phyloP scores from a whole-genome alignment of 768 basidiomycete genomes.

The Phaeotremella skinneri region DNA sequence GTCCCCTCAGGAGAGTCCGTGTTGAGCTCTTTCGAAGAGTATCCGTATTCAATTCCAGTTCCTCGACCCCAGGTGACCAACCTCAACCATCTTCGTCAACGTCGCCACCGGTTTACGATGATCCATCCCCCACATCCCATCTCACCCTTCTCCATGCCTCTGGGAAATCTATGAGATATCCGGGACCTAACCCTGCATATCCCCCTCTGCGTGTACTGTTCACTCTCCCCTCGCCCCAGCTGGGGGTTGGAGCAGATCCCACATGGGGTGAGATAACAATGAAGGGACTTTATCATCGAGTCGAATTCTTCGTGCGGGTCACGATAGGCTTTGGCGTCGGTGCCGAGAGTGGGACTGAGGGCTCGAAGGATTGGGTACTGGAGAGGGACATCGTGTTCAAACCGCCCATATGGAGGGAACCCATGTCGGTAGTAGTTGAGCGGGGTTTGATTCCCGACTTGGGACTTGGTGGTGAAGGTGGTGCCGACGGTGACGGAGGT shows the following conservation, averaged over 20 bases:
- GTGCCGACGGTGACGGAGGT: not conserved
- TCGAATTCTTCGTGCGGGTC: conserved; percentile 72
- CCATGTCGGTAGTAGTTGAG: conserved; percentile 23
- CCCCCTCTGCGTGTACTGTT: conserved; percentile 63
- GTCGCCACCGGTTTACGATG: conserved; percentile 5
- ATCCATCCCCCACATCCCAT: conserved; percentile 43
- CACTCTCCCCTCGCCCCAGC: conserved; percentile 60
- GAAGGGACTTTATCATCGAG: conserved; percentile 74
- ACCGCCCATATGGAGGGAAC: conserved; percentile 36
- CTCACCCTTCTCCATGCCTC: conserved; percentile 68
- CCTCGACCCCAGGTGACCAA: not conserved
- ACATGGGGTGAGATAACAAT: conserved; percentile 73
- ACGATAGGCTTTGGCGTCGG: conserved; percentile 63
- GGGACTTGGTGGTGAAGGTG: conserved; percentile 8
- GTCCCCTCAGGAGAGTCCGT: conserved; percentile 41
- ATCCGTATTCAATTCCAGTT: conserved; percentile 1
- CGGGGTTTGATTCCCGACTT: conserved; percentile 20
- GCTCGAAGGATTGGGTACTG: conserved; percentile 22
- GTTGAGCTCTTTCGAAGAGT: conserved; percentile 45
- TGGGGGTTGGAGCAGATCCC: conserved; percentile 57
- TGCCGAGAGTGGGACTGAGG: not conserved
- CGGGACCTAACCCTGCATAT: conserved; percentile 63
- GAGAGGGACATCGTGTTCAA: conserved; percentile 24
- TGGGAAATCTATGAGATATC: conserved; percentile 89
- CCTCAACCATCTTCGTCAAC: conserved; percentile 8